Conservation (phyloP, 306 rosid species). For the Senna tora region DNA sequence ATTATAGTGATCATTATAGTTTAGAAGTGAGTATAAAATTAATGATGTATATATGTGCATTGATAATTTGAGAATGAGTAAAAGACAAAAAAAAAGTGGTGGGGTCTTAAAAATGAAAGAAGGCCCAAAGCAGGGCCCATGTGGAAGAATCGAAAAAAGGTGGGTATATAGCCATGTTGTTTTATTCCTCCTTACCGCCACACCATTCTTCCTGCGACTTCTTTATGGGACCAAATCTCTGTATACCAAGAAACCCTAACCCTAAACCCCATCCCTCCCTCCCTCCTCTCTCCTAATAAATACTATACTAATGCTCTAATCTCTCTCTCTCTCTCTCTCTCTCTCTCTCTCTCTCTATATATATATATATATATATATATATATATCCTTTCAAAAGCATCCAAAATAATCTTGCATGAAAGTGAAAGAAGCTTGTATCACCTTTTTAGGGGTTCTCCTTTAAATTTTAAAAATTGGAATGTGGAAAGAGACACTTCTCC, state of each 20-base stretch:
- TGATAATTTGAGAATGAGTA: neutral
- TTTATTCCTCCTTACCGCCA: conserved; percentile 79
- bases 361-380: too few species aligned
- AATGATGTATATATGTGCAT: too few species aligned
- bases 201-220: conserved; percentile 74
- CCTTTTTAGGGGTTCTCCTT: conserved; percentile 50
- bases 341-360: too few species aligned
- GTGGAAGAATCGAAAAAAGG: conserved; percentile 76
- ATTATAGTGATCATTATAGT: neutral
- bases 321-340: conserved; percentile 33
- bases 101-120: conserved; percentile 29
- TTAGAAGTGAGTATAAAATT: neutral
- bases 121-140: conserved; percentile 30
- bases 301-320: conserved; percentile 12
- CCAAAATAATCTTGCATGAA: conserved; percentile 70
- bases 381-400: conserved; percentile 45
- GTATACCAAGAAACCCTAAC: conserved; percentile 39
- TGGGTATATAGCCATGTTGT: conserved; percentile 59
- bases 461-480: conserved; percentile 40
- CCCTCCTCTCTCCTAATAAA: neutral
- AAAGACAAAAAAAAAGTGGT: conserved; percentile 24
- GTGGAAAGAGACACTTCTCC: conserved; percentile 42
- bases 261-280: too few species aligned
- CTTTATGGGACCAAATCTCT: conserved; percentile 91
- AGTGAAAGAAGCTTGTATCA: conserved; percentile 56